A percentile compares a stretch with the other conserved stretches of the same genome.
phyloP scores from a whole-genome alignment of 768 basidiomycete genomes.

The Mycena vulgaris region DNA sequence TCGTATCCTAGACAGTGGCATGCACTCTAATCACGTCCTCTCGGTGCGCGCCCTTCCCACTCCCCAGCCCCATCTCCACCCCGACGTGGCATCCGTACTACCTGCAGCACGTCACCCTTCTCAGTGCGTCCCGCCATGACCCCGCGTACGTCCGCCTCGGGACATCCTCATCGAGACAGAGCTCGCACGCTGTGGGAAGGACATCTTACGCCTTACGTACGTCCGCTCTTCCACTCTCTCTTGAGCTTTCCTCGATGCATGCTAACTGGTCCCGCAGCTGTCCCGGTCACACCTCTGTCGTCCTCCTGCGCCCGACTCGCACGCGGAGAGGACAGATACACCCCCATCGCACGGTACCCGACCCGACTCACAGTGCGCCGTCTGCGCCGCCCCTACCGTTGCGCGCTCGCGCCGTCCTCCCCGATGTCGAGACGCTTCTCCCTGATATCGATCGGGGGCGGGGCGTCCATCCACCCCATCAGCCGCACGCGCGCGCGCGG shows the following conservation, averaged over 20 bases:
- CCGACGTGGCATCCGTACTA: conserved; percentile 1
- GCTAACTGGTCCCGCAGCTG: too few relatives aligned
- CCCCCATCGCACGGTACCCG: neutral
- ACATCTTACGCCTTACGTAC: neutral
- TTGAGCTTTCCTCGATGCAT: too few relatives aligned
- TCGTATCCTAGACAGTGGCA: neutral
- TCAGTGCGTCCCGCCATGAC: conserved; percentile 1
- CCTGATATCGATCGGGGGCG: neutral
- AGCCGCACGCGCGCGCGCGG: too few relatives aligned
- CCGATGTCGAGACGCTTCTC: conserved; percentile 8
- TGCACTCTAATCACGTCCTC: too few relatives aligned
- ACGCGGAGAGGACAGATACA: neutral
- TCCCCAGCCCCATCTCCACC: neutral
- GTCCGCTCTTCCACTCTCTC: too few relatives aligned
- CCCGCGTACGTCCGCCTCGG: too few relatives aligned
- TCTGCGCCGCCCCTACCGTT: conserved; percentile 2
- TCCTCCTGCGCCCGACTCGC: conserved; percentile 3
- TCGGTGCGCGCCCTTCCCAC: too few relatives aligned
- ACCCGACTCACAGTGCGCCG: neutral
- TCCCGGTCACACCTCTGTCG: too few relatives aligned
- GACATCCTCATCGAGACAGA: too few relatives aligned
- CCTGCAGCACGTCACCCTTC: neutral
- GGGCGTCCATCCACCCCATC: neutral
- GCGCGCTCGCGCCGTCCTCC: conserved; percentile 2
- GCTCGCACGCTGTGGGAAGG: too few relatives aligned